Percentiles rank a stretch among this genome's conserved stretches.
phyloP scores from a whole-genome alignment of 2,329 filamentous ascomycete species.

The Claviceps sp. region DNA sequence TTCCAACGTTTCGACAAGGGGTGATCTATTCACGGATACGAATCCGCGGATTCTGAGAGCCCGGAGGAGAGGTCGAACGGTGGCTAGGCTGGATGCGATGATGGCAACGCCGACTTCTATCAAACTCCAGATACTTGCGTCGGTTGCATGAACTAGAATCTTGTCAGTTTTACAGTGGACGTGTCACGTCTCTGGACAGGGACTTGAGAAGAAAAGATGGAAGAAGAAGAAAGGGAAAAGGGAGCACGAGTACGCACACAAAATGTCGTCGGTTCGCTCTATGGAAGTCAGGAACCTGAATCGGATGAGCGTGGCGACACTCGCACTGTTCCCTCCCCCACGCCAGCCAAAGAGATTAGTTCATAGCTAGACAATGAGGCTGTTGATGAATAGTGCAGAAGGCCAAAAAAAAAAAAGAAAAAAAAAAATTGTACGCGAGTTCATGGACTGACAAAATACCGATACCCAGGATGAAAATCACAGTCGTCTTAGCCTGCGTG shows the following conservation, averaged over 20 bases:
- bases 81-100: slow-evolving; percentile 38
- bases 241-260: slow-evolving; percentile 25
- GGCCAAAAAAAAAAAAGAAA: too few relatives aligned
- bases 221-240: too few relatives aligned
- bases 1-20: slow-evolving; percentile 16
- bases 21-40: slow-evolving; percentile 24
- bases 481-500: slow-evolving; percentile 34
- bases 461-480: slow-evolving; percentile 33
- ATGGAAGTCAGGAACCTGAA: slow-evolving; percentile 34
- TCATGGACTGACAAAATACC: slow-evolving; percentile 27
- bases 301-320: slow-evolving; percentile 39
- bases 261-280: slow-evolving; percentile 29
- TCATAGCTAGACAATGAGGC: too few relatives aligned
- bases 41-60: slow-evolving; percentile 34
- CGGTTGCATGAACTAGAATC: slow-evolving; percentile 29
- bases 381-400: too few relatives aligned
- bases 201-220: background rate
- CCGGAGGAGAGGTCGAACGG: slow-evolving; percentile 40
- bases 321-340: slow-evolving; percentile 25
- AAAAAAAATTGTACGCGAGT: background rate
- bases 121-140: slow-evolving; percentile 43
- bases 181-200: too few relatives aligned
- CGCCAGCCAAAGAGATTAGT: background rate
- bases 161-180: slow-evolving; percentile 7
- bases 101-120: slow-evolving; percentile 43